Percentiles rank a stretch among this genome's conserved stretches.
Evolutionary conservation across 192 early-diverging fungal species (phyloP).

Genomic region (Umbelopsis sp.): DNA sequence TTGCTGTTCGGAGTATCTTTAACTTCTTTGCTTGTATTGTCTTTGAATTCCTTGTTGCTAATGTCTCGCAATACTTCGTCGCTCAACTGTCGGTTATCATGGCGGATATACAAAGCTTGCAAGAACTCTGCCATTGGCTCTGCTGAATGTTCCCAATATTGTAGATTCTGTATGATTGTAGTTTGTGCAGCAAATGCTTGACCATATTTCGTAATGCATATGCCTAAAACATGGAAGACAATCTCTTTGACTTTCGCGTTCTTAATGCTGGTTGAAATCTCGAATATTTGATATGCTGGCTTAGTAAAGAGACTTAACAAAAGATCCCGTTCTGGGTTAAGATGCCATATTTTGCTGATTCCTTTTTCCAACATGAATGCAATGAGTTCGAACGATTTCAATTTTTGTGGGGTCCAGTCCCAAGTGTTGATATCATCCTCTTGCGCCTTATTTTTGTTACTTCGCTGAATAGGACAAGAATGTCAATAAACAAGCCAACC

Average conservation of each 20-base stretch:
- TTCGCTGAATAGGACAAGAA: background rate
- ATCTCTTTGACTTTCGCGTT: constrained; percentile 55
- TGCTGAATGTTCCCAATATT: constrained; percentile 83
- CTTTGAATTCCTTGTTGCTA: constrained; percentile 60
- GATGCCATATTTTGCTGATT: constrained; percentile 72
- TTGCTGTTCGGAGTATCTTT: constrained; percentile 83
- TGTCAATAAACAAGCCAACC: background rate
- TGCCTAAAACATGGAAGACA: constrained; percentile 70
- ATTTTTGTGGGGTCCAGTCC: constrained; percentile 65
- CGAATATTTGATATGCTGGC: constrained; percentile 77
- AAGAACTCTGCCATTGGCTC: constrained; percentile 85
- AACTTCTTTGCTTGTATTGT: constrained; percentile 41
- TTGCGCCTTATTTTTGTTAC: constrained; percentile 14
- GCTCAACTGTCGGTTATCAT: constrained; percentile 67
- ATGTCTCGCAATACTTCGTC: constrained; percentile 77
- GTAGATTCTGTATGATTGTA: constrained; percentile 79
- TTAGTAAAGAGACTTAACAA: constrained; percentile 78
- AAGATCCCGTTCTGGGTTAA: constrained; percentile 68
- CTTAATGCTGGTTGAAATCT: constrained; percentile 75
- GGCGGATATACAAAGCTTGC: constrained; percentile 58
- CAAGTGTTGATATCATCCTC: constrained; percentile 27
- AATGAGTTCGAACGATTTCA: constrained; percentile 57
- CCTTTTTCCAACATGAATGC: constrained; percentile 56
- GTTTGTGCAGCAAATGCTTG: constrained; percentile 72
- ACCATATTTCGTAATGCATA: constrained; percentile 81